Base-by-base conservation (phyloP, 2,329 filamentous ascomycete species). In the Dendryphion nanum region DNA sequence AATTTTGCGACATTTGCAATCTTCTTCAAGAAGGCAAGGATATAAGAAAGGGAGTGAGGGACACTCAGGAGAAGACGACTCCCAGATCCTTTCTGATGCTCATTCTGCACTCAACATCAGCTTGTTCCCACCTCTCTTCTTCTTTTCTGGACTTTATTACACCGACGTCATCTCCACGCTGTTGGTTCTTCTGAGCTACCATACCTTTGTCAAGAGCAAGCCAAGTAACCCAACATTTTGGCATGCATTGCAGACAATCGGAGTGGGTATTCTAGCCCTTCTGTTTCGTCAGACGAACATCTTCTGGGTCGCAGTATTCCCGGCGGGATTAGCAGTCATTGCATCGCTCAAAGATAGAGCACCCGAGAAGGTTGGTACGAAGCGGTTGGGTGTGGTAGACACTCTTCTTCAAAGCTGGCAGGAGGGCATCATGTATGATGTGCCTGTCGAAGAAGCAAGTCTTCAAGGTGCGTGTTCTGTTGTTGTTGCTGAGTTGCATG, bases 121-220 rank as follows among this genome's bases (percentile, higher is more conserved):
- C 14, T 72, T 95, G 0, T 96, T 97, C 45, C 93, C 93, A 0
- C 80, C 90, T 0, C 64, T 98, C 1, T 96, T 95, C 74, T 98
- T 98, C 75, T 98, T 98, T 66, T 93, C 89, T 0, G 89, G 81
- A 0, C 72, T 98, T 6, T 98, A 95, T 65, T 98, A 98, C 64
- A 98, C 93, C 0, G 93, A 98, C 63, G 78, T 96, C 3, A 75
- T 86, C 35, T 94, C 91, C 0, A 86, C 89, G 0, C 72, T 86
- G 6, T 75, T 82, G 1, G 87, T 96, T 0, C 68, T 96, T 6
- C 61, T 81, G 2, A 79, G 81, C 1, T 93, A 90, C 57, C 70
- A 76, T 50, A 69, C 72, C 33, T 51, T 75, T 18, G 58, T 68
- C 35, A 66, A 62, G 32, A 50, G 17, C 42, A 35, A 35, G 18